phyloP scores from a whole-genome alignment of 352 stramenopile species.

The Phytophthora cryptogea region DNA sequence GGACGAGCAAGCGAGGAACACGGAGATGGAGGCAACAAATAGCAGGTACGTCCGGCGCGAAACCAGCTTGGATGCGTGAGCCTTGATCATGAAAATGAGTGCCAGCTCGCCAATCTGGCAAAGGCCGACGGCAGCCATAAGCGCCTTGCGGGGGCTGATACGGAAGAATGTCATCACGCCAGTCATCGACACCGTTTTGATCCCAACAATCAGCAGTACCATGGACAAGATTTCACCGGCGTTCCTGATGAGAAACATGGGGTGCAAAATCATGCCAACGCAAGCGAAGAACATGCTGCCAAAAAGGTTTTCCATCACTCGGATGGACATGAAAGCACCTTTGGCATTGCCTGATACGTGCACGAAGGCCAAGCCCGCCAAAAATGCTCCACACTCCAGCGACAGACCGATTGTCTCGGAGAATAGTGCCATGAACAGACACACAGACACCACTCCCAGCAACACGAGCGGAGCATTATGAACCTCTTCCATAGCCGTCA shows the following conservation, averaged over 20 bases:
- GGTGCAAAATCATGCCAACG: slow-evolving; percentile 88
- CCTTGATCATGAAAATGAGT: slow-evolving; percentile 92
- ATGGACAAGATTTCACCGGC: slow-evolving; percentile 81
- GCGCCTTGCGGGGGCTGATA: slow-evolving; percentile 72
- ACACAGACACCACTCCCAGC: slow-evolving; percentile 84
- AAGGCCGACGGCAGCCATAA: slow-evolving; percentile 72
- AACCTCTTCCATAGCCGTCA: slow-evolving; percentile 81
- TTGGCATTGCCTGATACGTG: slow-evolving; percentile 69
- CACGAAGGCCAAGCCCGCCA: slow-evolving; percentile 82
- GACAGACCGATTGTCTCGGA: slow-evolving; percentile 83
- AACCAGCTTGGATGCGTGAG: slow-evolving; percentile 80
- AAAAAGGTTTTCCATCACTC: slow-evolving; percentile 89
- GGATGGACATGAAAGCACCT: slow-evolving; percentile 79
- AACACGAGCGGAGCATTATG: slow-evolving; percentile 80
- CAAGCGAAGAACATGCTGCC: slow-evolving; percentile 90
- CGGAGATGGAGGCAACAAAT: slow-evolving; percentile 77
- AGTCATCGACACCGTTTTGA: slow-evolving; percentile 81
- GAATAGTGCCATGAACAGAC: slow-evolving; percentile 85
- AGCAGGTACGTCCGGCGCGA: slow-evolving; percentile 83
- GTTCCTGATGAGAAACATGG: slow-evolving; percentile 81
- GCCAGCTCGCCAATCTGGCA: slow-evolving; percentile 87
- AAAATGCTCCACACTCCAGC: slow-evolving; percentile 82
- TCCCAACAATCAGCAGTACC: slow-evolving; percentile 75
- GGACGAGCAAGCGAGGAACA: slow-evolving; percentile 85
- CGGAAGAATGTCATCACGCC: slow-evolving; percentile 83